Conservation (phyloP, 169 alveolate genomes). For the Plasmodium vivax region DNA sequence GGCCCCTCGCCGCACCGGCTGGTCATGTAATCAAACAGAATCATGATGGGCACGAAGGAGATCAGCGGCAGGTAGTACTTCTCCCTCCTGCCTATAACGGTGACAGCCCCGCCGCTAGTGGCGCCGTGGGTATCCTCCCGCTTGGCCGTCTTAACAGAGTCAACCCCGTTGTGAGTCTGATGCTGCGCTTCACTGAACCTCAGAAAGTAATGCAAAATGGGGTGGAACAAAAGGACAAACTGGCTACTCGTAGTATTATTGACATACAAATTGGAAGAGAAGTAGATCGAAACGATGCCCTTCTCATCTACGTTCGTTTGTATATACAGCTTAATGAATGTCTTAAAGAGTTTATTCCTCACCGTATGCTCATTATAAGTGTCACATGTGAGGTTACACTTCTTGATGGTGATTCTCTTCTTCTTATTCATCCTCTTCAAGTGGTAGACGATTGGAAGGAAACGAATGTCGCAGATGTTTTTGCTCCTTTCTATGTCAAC, state of each 20-base stretch:
- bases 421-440: conserved; percentile 34
- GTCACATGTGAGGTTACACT: conserved; percentile 29
- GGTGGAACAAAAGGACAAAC: conserved; percentile 42
- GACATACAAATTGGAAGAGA: conserved; percentile 42
- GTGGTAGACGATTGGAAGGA: conserved; percentile 43
- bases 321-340: conserved; percentile 51
- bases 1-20: not conserved
- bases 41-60: conserved; percentile 33
- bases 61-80: conserved; percentile 33
- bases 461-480: conserved; percentile 51
- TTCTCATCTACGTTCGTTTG: conserved; percentile 60
- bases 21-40: conserved; percentile 20
- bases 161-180: not conserved
- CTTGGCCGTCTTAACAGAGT: not conserved
- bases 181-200: not conserved
- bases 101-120: not conserved
- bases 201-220: conserved; percentile 28
- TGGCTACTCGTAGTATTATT: conserved; percentile 29
- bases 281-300: conserved; percentile 53
- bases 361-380: conserved; percentile 47
- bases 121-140: not conserved
- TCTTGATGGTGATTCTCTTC: conserved; percentile 37
- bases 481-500: conserved; percentile 50
- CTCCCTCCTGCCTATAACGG: conserved; percentile 1
- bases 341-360: conserved; percentile 40